phyloP scores from a whole-genome alignment of 805 yeast genomes.

The Grigorovia humatica region DNA sequence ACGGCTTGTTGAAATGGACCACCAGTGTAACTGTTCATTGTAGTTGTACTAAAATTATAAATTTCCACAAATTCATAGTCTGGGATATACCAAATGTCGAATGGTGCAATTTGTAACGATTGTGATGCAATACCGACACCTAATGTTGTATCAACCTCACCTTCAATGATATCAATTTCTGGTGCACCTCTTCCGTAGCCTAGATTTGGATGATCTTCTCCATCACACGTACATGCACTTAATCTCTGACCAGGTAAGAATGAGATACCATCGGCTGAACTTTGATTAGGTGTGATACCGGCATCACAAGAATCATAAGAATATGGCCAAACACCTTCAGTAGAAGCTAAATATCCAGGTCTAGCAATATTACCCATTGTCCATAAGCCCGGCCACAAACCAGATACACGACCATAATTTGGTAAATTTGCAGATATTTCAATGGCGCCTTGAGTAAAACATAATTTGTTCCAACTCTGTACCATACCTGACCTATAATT shows the following conservation, averaged over 20 bases:
- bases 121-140: slow-evolving; percentile 76
- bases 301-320: slow-evolving; percentile 81
- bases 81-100: slow-evolving; percentile 89
- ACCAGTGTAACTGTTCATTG: slow-evolving; percentile 87
- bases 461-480: slow-evolving; percentile 84
- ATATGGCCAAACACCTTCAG: slow-evolving; percentile 96
- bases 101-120: slow-evolving; percentile 86
- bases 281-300: slow-evolving; percentile 90
- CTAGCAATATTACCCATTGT: slow-evolving; percentile 87
- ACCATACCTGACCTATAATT: slow-evolving; percentile 86
- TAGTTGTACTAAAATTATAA: slow-evolving; percentile 54
- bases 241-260: slow-evolving; percentile 78
- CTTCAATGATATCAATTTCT: slow-evolving; percentile 88
- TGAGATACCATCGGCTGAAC: slow-evolving; percentile 80
- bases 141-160: slow-evolving; percentile 49
- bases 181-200: slow-evolving; percentile 94
- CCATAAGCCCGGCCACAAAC: slow-evolving; percentile 97
- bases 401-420: slow-evolving; percentile 64
- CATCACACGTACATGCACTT: slow-evolving; percentile 67
- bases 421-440: slow-evolving; percentile 75
- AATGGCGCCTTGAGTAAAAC: slow-evolving; percentile 75
- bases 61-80: slow-evolving; percentile 74
- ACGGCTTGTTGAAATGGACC: slow-evolving; percentile 93
- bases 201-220: slow-evolving; percentile 76
- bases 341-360: slow-evolving; percentile 78